These are phyloP conservation scores for Syncephalastrum sp. DNA, from an alignment of 371 early-diverging fungal genomes.

Conservation along the genomic window DNA sequence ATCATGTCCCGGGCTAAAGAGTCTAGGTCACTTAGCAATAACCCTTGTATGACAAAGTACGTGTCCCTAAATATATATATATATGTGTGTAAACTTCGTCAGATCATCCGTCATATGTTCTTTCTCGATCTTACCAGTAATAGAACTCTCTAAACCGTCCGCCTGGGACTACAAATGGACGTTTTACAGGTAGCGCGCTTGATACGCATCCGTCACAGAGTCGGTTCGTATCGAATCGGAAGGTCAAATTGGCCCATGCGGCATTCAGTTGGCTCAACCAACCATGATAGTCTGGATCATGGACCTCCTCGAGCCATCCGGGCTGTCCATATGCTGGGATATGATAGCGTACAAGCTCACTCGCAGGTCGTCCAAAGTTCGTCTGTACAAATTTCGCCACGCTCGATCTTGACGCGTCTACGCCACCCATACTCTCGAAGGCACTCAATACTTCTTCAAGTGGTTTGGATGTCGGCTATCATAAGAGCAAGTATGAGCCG, in stretches of 20 bases:
- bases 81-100: too few species aligned
- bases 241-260: conserved; percentile 61
- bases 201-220: conserved; percentile 56
- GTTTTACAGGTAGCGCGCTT: conserved; percentile 49
- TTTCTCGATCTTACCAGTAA: conserved; percentile 65
- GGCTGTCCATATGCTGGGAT: too few species aligned
- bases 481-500: not conserved
- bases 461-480: conserved; percentile 58
- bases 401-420: conserved; percentile 33
- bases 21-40: conserved; percentile 65
- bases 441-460: conserved; percentile 45
- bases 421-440: conserved; percentile 48
- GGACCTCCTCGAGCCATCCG: conserved; percentile 35
- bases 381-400: conserved; percentile 53
- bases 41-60: conserved; percentile 81
- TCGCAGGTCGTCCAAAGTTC: conserved; percentile 47
- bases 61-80: conserved; percentile 56
- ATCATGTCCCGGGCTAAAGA: conserved; percentile 62
- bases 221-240: conserved; percentile 40
- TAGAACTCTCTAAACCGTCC: conserved; percentile 88
- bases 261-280: conserved; percentile 52
- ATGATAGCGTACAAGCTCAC: conserved; percentile 7
- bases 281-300: conserved; percentile 43
- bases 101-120: too few species aligned
- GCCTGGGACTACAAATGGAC: conserved; percentile 85